phyloP scores from a whole-genome alignment of 805 yeast genomes.

The Naumovozyma castellii region DNA sequence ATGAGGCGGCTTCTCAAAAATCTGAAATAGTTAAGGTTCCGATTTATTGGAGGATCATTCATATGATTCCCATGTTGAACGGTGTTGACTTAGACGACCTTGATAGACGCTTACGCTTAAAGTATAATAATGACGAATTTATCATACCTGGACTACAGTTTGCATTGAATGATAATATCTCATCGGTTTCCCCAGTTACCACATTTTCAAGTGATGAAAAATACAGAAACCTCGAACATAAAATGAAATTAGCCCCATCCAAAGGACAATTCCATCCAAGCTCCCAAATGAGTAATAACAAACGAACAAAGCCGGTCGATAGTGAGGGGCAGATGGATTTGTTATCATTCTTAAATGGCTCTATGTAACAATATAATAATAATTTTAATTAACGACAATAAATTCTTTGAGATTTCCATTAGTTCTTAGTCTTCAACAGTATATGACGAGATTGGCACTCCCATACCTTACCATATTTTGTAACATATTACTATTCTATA shows the following conservation, averaged over 20 bases:
- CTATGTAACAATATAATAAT: background rate
- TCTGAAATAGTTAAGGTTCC: conserved; percentile 12
- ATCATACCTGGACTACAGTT: conserved; percentile 20
- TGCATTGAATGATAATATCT: conserved; percentile 7
- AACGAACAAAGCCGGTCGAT: background rate
- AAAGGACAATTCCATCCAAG: conserved; percentile 1
- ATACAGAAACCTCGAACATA: conserved; percentile 1
- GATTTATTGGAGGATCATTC: conserved; percentile 21
- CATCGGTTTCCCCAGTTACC: background rate
- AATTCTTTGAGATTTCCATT: too few relatives aligned
- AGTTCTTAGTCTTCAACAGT: too few relatives aligned
- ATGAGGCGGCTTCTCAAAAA: background rate
- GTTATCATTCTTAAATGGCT: conserved; percentile 23
- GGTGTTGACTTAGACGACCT: conserved; percentile 29
- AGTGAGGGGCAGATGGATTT: conserved; percentile 17
- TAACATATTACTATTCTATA: too few relatives aligned
- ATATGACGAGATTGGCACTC: too few relatives aligned
- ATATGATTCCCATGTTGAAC: conserved; percentile 22
- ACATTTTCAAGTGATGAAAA: conserved; percentile 1
- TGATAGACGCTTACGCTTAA: conserved; percentile 17
- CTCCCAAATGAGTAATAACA: background rate
- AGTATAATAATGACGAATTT: conserved; percentile 11
- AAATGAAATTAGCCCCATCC: background rate
- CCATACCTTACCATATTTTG: too few relatives aligned
- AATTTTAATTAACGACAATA: too few relatives aligned